A percentile compares a stretch with the other conserved stretches of the same genome.
These are phyloP conservation scores for Alternaria burnsii DNA, from an alignment of 2,329 filamentous ascomycete genomes.

Conservation along the genomic window DNA sequence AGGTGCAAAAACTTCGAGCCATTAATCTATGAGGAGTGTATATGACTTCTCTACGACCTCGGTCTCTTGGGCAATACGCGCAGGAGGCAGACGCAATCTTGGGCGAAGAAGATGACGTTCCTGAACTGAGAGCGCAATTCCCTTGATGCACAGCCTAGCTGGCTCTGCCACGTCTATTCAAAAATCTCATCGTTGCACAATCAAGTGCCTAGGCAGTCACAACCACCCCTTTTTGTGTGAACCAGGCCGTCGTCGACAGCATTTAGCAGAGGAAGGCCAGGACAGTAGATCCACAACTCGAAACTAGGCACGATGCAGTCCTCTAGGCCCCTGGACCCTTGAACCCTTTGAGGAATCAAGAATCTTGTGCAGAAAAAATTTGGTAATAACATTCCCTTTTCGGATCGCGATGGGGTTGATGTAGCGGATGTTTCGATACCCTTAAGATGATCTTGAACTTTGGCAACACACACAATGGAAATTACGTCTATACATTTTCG, in stretches of 20 bases:
- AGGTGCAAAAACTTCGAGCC: neutral
- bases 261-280: neutral
- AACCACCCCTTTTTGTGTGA: neutral
- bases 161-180: neutral
- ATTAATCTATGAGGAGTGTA: neutral
- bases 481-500: neutral
- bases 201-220: neutral
- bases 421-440: neutral
- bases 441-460: neutral
- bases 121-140: neutral
- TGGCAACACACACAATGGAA: neutral
- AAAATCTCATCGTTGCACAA: neutral
- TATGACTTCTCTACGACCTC: neutral
- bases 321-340: neutral
- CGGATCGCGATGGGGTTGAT: neutral
- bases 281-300: neutral
- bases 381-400: neutral
- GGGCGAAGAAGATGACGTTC: neutral
- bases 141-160: neutral
- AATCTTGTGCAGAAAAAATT: neutral
- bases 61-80: neutral
- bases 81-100: neutral
- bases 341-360: neutral
- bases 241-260: neutral
- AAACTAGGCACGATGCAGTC: neutral